Evolutionary conservation across 331 rosid genomes (phyloP), one percentile per base, ranked within the genome.

Genomic region (Rhamnella rubrinervis): DNA sequence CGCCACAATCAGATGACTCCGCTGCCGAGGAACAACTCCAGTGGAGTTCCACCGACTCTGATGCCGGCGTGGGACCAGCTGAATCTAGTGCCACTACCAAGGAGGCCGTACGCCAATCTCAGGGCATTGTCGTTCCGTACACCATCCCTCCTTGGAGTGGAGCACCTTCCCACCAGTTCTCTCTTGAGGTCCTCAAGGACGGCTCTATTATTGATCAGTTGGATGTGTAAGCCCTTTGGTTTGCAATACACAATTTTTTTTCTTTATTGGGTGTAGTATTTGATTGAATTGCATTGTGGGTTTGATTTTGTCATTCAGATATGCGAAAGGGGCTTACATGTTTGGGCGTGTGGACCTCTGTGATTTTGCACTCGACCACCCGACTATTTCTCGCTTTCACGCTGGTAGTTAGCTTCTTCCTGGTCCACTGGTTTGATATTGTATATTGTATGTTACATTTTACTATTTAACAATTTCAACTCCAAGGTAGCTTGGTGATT

Each of bases 291-390:
- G 63, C 26, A 23, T 46, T 52, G 11, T 41, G 53, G 50, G 51
- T 28, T 59, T 70, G 55, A 28, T 63, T 81, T 44, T 66, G 6
- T 28, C 0, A 21, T 41, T 56, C 78, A 92, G 97, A 68, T 52
- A 50, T 68, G 89, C 84, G 63, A 93, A 93, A 71, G 98, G 98
- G 37, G 97, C 98, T 7, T 93, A 87, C 80, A 91, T 91, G 97
- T 93, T 93, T 61, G 98, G 98, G 63, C 89, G 97, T 37, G 86
- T 87, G 68, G 96, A 93, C 73, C 83, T 93, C 55, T 93, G 97
- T 51, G 98, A 93, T 70, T 93, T 93, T 73, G 77, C 87, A 10
- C 91, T 93, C 49, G 97, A 93, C 71, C 98, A 93, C 57, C 89
- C 95, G 0, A 88, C 95, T 13, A 85, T 93, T 78, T 93, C 98